Percentiles rank a stretch among this genome's conserved stretches.
Conservation (phyloP, 345 rosid species). For the Lepidium africanum region DNA sequence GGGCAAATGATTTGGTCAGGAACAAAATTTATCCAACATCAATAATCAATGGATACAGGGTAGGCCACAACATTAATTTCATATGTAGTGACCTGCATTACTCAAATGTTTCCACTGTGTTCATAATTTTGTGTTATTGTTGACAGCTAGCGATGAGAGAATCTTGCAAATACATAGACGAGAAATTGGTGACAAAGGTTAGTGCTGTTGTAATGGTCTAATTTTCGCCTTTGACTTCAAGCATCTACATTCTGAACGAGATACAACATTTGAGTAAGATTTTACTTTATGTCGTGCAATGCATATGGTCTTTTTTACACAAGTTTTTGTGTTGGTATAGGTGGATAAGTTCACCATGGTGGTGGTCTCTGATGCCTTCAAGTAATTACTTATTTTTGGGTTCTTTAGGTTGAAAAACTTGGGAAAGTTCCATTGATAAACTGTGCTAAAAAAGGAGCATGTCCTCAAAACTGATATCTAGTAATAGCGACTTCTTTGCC, state of each 20-base stretch:
- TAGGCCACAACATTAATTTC: constrained; percentile 24
- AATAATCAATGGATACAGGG: constrained; percentile 91
- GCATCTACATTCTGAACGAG: background rate
- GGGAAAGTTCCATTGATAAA: constrained; percentile 85
- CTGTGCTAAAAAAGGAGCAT: constrained; percentile 92
- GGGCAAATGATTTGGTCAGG: constrained; percentile 94
- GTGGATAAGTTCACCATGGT: background rate
- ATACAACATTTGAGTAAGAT: background rate
- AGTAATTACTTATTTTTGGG: background rate
- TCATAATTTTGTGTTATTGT: background rate
- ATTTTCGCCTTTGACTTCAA: background rate
- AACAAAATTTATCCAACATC: constrained; percentile 97
- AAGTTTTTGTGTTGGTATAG: background rate
- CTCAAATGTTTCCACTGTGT: background rate
- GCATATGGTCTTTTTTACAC: background rate
- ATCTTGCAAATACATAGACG: constrained; percentile 88
- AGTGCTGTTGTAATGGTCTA: constrained; percentile 8
- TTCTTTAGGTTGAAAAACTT: constrained; percentile 75
- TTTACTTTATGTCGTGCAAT: background rate
- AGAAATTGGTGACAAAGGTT: constrained; percentile 81
- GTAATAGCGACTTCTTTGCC: too few relatives aligned
- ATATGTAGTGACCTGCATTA: background rate
- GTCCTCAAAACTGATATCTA: background rate
- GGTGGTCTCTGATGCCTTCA: background rate
- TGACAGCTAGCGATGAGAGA: constrained; percentile 97